Evolutionary conservation across 257 asterid species (phyloP), one percentile per base, ranked within the genome.

Genomic region (Solanum sitiens): DNA sequence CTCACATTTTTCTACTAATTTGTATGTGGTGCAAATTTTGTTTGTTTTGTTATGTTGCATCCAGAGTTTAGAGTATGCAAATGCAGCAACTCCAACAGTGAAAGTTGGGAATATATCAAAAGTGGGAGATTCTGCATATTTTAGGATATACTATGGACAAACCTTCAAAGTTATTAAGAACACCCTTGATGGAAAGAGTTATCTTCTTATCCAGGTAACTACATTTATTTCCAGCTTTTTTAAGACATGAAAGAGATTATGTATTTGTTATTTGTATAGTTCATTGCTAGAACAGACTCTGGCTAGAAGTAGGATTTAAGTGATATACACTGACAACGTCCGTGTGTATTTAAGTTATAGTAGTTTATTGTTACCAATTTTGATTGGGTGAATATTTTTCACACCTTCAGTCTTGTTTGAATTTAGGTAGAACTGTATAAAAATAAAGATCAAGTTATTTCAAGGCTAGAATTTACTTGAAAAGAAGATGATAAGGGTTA

Each of bases 171-270:
- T 97, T 74, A 97, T 97, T 98, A 97, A 95, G 95, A 97, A 97
- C 88, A 95, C 92, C 1, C 87, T 95, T 77, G 99, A 97, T 91
- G 99, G 98, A 88, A 94, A 92, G 87, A 95, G 98, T 86, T 97
- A 97, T 91, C 99, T 97, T 89, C 99, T 97, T 88, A 95, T 97
- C 88, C 99, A 95, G 99, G 99, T 95, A 95, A 96, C 99, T 92
- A 83, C 59, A 32, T 35, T 73, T 18, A 10, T 73, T 8, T 10
- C 85, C 47, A 80, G 44, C 25, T 47, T 70, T 63, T 80, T 80
- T 35, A 27, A 73, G 21, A 27, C 21, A 39, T 37, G 80, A 59
- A 73, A 42, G n/a, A 76, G 37, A 42, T 76, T 76, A 42, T 77
- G 61, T 14, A 44, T 23, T 18, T 23, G 35, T 40, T 11, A 9